Evolutionary conservation across 305 asterid genomes (phyloP), one percentile per base, ranked within the genome.

Genomic region (Fraxinus nigra): DNA sequence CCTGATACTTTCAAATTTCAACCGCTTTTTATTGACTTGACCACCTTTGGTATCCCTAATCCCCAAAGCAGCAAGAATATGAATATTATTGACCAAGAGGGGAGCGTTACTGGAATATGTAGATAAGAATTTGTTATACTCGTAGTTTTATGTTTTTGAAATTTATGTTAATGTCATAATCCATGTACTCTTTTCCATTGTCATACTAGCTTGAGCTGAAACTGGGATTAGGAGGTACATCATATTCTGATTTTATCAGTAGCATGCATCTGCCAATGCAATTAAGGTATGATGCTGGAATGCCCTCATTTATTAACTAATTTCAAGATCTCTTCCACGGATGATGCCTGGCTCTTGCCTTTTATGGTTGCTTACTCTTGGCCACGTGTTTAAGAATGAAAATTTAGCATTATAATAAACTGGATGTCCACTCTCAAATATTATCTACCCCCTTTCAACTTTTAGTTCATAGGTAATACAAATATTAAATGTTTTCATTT

Each of bases 231-330:
- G 99, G 99, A 82, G 99, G 98, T 75, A 95, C 98, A 78, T 93
- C 99, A 79, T 93, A 95, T 90, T 89, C 95, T 59, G 99, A 95
- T 92, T 95, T 95, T 80, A 95, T 95, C 82, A 75, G 24, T 26
- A 92, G 87, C 81, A 84, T 93, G 97, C 99, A 95, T 90, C 93
- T 95, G 37, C 98, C 99, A 13, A 93, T 93, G 98, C 99, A 95
- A 83, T 85, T 95, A 87, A 93, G 99, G 99, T 95, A 85, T 77
- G 89, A 35, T 79, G 77, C 61, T 75, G 35, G 61, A 54, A 54
- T 35, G 20, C 26, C 79, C 2, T 72, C 76, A 35, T 78, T 11
- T 51, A 35, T 75, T 73, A 59, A 75, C 75, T 72, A 54, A 10
- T 20, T 22, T 61, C 67, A 56, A 69, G 85, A 79, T 79, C 69